Evolutionary conservation across 768 basidiomycete species (phyloP), one percentile per base, ranked within the genome.

Genomic region (Lactarius vividus): DNA sequence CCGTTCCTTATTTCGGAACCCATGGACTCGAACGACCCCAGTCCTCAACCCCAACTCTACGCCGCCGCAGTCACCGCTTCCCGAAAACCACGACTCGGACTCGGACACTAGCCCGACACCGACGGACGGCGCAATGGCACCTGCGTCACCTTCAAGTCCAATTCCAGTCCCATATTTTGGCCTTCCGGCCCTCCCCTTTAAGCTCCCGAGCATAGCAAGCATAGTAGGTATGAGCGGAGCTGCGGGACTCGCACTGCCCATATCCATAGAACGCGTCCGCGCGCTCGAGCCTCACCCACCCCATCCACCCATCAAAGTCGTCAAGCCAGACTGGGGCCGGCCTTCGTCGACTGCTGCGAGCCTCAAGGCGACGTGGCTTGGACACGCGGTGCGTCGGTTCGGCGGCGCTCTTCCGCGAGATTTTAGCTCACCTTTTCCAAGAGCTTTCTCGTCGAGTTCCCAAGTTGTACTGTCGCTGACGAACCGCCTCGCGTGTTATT

Each of bases 361-460:
- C 31, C 40, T 74, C 11, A 70, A 73, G 44, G 77, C 73, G 33
- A 78, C 76, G 0, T 79, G 78, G 79, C 64, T 79, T 1, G 78
- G 78, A 6, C 79, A 80, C 62, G 79, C 79, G 1, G 77, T 77
- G 33, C 49, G 75, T 54, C 54, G 42, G 37, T 39, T 39, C 37
- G 37, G 15, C 37, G 37, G 15, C 59, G 55, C 15, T 52, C 49
- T 40, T 26, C 6, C 15, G 26, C 3, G 33, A 6, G 56, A 59
- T 58, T 37, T 8, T 23, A 33, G 35, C n/a, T 44, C 9, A 33
- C 29, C 39, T 0, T 31, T n/a, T 6, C 31, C 62, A 60, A 77
- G 74, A 73, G 74, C 4, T 77, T 72, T 46, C 70, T 77, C 15
- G 70, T 75, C 9, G 75, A 77, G 37, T 57, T 76, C 15, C 73